Base-by-base conservation (phyloP, 2,329 filamentous ascomycete genomes). In the Arthroderma sp. region DNA sequence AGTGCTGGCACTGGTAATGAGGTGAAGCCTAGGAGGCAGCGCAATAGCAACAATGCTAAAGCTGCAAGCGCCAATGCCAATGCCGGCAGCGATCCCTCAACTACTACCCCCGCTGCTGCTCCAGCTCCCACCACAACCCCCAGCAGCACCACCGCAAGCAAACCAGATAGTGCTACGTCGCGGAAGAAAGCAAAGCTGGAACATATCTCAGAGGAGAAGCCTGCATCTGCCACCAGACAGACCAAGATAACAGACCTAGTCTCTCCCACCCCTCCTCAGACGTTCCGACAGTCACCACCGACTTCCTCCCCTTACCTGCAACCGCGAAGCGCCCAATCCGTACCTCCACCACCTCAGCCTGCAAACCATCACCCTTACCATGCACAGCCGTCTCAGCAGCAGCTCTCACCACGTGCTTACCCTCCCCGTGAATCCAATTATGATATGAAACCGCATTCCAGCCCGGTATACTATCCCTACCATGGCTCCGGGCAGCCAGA, bases 131-230 rank as follows among this genome's bases (percentile, higher is more conserved):
- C 59, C 38, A 22, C 15, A 22, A 22, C 15, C 15, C 15, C 15
- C 15, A 22, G 15, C 15, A 22, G 15, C 15, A 22, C 15, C 15
- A 22, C 15, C 15, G 15, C 15, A 34, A 11, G 32, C 29, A 32
- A 30, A n/a, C 37, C 43, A n/a, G 38, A 36, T 34, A 31, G 31
- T 10, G 30, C 31, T 6, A 27, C 44, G 5, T 46, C 70, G 48
- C 72, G 74, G 53, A 78, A 69, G 55, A 68, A 66, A 51, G 58
- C 60, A 38, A 69, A 68, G 55, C 53, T 66, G 41, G 66, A 68
- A 54, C 59, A 54, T 39, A 49, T 40, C 10, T 45, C 51, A 32
- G 53, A 53, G 8, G 38, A 48, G 48, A 49, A 53, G 39, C 38
- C 55, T 48, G 45, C 56, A 45, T 38, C 54, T 48, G 48, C 52